Percentiles rank a stretch among this genome's conserved stretches.
These are phyloP conservation scores for Geranium rotundifolium DNA, from an alignment of 345 rosid genomes.

Conservation along the genomic window DNA sequence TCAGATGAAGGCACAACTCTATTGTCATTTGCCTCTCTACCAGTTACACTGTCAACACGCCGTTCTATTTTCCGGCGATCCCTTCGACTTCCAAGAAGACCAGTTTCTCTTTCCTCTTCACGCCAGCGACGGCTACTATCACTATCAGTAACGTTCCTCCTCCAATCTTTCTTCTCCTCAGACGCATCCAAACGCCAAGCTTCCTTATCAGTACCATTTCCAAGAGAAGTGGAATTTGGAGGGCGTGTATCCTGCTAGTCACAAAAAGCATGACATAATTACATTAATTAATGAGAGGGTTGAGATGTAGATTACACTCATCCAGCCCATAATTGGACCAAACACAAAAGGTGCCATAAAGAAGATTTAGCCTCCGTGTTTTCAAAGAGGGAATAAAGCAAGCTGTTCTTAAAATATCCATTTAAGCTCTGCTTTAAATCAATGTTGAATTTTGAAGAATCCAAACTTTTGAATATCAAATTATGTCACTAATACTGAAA, in stretches of 20 bases:
- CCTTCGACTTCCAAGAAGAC: conserved; percentile 50
- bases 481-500: background rate
- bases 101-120: conserved; percentile 76
- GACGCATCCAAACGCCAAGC: conserved; percentile 58
- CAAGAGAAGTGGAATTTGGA: conserved; percentile 24
- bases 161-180: conserved; percentile 59
- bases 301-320: background rate
- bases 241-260: conserved; percentile 37
- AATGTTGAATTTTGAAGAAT: background rate
- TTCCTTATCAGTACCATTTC: conserved; percentile 46
- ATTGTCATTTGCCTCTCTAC: conserved; percentile 38
- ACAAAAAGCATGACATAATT: background rate
- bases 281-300: background rate
- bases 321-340: background rate
- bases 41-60: conserved; percentile 28
- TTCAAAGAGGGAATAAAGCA: background rate
- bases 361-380: background rate
- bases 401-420: background rate
- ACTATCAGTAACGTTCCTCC: conserved; percentile 34
- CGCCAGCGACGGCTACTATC: conserved; percentile 61
- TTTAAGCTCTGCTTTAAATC: background rate
- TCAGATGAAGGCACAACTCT: conserved; percentile 50
- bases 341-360: background rate
- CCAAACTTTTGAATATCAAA: background rate
- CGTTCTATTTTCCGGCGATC: conserved; percentile 55